Evolutionary conservation across 2,329 filamentous ascomycete genomes (phyloP).

Genomic region (Diaporthe citriasiana): DNA sequence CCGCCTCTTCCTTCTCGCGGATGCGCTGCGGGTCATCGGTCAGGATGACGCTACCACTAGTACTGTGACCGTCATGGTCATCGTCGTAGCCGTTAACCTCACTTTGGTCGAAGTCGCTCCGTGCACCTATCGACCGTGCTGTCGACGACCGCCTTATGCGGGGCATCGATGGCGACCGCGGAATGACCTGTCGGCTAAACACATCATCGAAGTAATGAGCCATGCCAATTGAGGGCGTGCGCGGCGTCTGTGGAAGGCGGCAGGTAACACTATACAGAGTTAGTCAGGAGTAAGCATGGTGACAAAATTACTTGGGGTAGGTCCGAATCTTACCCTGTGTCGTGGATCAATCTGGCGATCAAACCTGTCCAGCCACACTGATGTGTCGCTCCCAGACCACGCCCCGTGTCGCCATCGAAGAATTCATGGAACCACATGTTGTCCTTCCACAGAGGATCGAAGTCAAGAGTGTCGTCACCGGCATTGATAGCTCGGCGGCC

Average conservation of each 20-base stretch:
- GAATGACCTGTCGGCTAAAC: conserved; percentile 70
- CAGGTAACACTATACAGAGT: conserved; percentile 79
- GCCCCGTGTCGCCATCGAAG: conserved; percentile 92
- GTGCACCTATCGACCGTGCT: conserved; percentile 83
- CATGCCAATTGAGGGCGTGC: conserved; percentile 86
- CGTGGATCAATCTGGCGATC: conserved; percentile 97
- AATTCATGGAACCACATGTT: conserved; percentile 97
- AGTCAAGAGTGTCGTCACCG: conserved; percentile 88
- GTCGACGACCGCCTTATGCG: conserved; percentile 84
- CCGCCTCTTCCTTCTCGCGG: conserved; percentile 66
- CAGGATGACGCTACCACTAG: conserved; percentile 61
- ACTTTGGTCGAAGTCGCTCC: conserved; percentile 80
- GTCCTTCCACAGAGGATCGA: conserved; percentile 93
- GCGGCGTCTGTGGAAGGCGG: conserved; percentile 91
- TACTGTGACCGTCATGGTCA: conserved; percentile 52
- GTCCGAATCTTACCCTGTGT: conserved; percentile 82
- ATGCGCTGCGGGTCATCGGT: conserved; percentile 67
- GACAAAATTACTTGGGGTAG: background rate
- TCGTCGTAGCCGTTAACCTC: conserved; percentile 61
- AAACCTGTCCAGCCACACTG: conserved; percentile 97
- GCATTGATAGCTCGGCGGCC: conserved; percentile 91
- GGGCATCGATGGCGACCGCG: conserved; percentile 58
- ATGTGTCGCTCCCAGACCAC: conserved; percentile 91
- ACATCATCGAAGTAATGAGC: conserved; percentile 97
- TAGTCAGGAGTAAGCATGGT: conserved; percentile 52